Base-by-base conservation (phyloP, 306 rosid species). In the Phaseolus lunatus region DNA sequence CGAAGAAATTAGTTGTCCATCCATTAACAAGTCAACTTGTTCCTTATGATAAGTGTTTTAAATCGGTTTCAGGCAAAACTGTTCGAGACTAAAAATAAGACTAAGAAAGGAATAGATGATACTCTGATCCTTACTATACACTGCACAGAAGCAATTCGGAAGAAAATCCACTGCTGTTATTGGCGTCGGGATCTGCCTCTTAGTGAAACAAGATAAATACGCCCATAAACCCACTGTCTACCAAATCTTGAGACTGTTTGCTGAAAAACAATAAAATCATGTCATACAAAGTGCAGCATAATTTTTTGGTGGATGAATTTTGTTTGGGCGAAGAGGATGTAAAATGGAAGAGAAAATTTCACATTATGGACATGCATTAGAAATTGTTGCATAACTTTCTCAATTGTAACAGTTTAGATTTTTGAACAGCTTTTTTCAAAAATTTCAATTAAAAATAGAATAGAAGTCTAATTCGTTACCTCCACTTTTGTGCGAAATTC, bases 181-280 rank as follows among this genome's bases (percentile, higher is more conserved):
- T 87, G 88, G 47, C 23, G 79, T 67, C 83, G 73, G 19, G 87
- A 76, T 73, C 84, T 79, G 67, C 89, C 79, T 79, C 78, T 73
- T 24, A 73, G 67, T 1, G 92, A 86, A 79, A 95, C 98, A 23
- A 96, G 91, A 84, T 87, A 91, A 78, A 96, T 86, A 48, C 94
- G 96, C 39, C 99, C 98, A 15, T 96, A 85, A 56, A 91, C 90
- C 99, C 99, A 91, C 69, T 87, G 85, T 82, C 96, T 90, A 44
- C 93, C 93, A 10, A 88, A 73, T 73, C 82, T 84, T 57, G 98
- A 89, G 78, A 50, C 64, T 9, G 94, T 75, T 84, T 76, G 85
- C 99, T 96, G 93, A 87, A 81, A 58, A 70, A 79, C 22, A 54
- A 75, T 18, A 56, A 47, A 35, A 41, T 16, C 78, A 18, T 13